These are phyloP conservation scores for Arabis hirsuta DNA, from an alignment of 345 rosid species.

Conservation along the genomic window DNA sequence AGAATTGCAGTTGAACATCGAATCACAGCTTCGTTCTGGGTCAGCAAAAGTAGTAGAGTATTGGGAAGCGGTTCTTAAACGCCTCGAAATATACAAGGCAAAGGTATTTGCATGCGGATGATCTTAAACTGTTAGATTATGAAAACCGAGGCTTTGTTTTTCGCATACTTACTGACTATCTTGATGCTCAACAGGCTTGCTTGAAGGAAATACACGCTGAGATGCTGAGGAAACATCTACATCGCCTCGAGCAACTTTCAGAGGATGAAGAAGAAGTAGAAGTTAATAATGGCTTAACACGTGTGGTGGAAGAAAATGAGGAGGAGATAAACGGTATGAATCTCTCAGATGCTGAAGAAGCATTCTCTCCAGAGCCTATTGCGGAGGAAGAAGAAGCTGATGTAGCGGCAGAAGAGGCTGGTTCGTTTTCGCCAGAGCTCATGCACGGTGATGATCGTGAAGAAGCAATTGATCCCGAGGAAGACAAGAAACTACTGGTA, in stretches of 20 bases:
- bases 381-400: slow-evolving; percentile 54
- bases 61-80: slow-evolving; percentile 94
- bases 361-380: slow-evolving; percentile 70
- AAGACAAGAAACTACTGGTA: slow-evolving; percentile 86
- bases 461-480: slow-evolving; percentile 95
- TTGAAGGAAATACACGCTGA: slow-evolving; percentile 89
- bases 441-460: slow-evolving; percentile 84
- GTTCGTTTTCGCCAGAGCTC: slow-evolving; percentile 88
- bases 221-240: slow-evolving; percentile 78
- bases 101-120: slow-evolving; percentile 57
- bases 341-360: slow-evolving; percentile 54
- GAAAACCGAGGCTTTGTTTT: neutral
- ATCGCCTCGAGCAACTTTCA: slow-evolving; percentile 71
- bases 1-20: slow-evolving; percentile 67
- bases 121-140: slow-evolving; percentile 5
- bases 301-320: slow-evolving; percentile 58
- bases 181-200: slow-evolving; percentile 65
- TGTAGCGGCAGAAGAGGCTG: slow-evolving; percentile 71
- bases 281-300: slow-evolving; percentile 44
- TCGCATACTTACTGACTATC: slow-evolving; percentile 22
- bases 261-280: slow-evolving; percentile 56
- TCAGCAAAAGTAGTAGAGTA: slow-evolving; percentile 95
- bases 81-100: slow-evolving; percentile 91
- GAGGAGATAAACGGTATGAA: slow-evolving; percentile 51
- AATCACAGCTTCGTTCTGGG: slow-evolving; percentile 83